Conservation (phyloP, 2,329 filamentous ascomycete genomes). For the Cladosporium sp. region DNA sequence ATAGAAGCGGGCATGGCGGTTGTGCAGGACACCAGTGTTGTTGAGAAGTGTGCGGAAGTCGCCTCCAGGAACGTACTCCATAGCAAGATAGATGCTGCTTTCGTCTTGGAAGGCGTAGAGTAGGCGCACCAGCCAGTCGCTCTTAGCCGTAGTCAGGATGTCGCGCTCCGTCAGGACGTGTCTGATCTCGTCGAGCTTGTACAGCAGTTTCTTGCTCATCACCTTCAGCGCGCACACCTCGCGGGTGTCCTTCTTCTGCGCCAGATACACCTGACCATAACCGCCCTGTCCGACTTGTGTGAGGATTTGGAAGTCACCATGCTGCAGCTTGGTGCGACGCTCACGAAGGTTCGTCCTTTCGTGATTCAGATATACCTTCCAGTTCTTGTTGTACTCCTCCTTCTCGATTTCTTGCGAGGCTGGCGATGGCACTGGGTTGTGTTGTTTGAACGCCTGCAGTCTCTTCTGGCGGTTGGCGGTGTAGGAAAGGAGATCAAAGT, state of each 20-base stretch:
- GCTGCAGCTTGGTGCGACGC: constrained; percentile 82
- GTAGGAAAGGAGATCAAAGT: constrained; percentile 96
- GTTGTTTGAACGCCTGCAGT: constrained; percentile 76
- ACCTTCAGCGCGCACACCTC: constrained; percentile 98
- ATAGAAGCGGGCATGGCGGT: constrained; percentile 96
- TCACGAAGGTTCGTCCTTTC: constrained; percentile 94
- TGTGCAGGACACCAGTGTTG: constrained; percentile 95
- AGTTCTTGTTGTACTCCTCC: constrained; percentile 73
- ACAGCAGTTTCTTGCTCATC: constrained; percentile 98
- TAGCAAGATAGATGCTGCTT: constrained; percentile 95
- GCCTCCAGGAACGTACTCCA: constrained; percentile 94
- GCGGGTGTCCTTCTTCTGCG: constrained; percentile 96
- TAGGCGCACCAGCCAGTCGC: constrained; percentile 92
- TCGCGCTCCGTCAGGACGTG: constrained; percentile 97
- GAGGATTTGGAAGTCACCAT: constrained; percentile 96
- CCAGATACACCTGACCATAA: constrained; percentile 95
- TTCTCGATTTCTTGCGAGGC: constrained; percentile 73
- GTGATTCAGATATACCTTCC: constrained; percentile 84
- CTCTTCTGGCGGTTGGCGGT: constrained; percentile 85
- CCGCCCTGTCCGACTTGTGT: constrained; percentile 98
- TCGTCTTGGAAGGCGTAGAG: constrained; percentile 99
- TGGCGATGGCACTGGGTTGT: constrained; percentile 72
- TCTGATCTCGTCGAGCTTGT: constrained; percentile 95
- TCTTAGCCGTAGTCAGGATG: constrained; percentile 94
- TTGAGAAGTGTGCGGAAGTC: constrained; percentile 97